A percentile compares a stretch with the other conserved stretches of the same genome.
Conservation (phyloP, 2,329 filamentous ascomycete genomes). For the Trichothecium roseum region DNA sequence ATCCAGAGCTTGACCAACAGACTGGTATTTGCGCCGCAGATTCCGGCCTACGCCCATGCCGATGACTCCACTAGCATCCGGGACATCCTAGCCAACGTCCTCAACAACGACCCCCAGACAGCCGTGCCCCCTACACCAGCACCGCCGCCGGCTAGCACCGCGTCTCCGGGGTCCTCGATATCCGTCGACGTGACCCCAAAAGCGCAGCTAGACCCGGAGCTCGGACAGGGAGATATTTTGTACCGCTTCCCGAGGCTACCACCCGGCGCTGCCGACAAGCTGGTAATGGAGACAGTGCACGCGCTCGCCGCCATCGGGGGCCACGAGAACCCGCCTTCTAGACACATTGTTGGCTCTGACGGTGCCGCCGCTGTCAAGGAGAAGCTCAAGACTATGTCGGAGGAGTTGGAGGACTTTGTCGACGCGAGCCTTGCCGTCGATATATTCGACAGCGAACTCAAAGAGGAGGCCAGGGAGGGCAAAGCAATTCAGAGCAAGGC, state of each 20-base stretch:
- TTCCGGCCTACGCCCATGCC: slow-evolving; percentile 39
- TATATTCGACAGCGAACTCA: slow-evolving; percentile 50
- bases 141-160: slow-evolving; percentile 2
- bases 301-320: slow-evolving; percentile 87
- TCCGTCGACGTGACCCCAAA: slow-evolving; percentile 9
- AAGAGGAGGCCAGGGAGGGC: slow-evolving; percentile 33
- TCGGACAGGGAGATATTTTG: slow-evolving; percentile 34
- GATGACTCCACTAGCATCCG: slow-evolving; percentile 59
- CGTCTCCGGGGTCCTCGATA: slow-evolving; percentile 16
- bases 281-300: slow-evolving; percentile 84
- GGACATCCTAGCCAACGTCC: slow-evolving; percentile 69
- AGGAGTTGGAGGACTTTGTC: slow-evolving; percentile 93
- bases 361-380: slow-evolving; percentile 83
- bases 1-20: slow-evolving; percentile 79
- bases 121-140: slow-evolving; percentile 22
- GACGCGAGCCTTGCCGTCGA: slow-evolving; percentile 82
- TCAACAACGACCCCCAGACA: slow-evolving; percentile 67
- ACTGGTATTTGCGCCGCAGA: slow-evolving; percentile 71
- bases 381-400: slow-evolving; percentile 90
- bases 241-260: slow-evolving; percentile 68
- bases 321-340: slow-evolving; percentile 87
- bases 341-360: slow-evolving; percentile 89
- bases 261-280: slow-evolving; percentile 53
- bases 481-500: too few relatives aligned
- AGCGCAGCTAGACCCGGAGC: slow-evolving; percentile 20